phyloP scores from a whole-genome alignment of 208 protist species.

The Trypanosoma rangeli region DNA sequence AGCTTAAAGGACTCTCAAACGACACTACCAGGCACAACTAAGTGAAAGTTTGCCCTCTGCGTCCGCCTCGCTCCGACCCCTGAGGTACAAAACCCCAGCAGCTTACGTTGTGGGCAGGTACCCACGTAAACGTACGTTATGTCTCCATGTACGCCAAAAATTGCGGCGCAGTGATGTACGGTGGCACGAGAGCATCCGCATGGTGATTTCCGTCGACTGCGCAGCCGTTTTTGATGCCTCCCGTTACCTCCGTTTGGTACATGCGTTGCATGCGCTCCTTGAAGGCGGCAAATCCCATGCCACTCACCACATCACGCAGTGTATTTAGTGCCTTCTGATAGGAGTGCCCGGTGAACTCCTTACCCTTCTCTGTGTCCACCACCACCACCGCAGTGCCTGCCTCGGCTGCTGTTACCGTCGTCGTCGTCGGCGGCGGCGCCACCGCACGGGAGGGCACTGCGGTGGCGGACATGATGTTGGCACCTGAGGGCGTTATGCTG shows the following conservation, averaged over 20 bases:
- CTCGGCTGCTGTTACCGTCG: not conserved
- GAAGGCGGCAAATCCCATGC: conserved; percentile 44
- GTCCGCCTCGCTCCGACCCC: too few species aligned
- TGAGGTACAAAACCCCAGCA: too few species aligned
- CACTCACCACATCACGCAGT: conserved; percentile 35
- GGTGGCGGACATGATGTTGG: not conserved
- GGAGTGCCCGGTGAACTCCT: conserved; percentile 66
- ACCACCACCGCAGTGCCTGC: too few species aligned
- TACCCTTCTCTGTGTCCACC: conserved; percentile 48
- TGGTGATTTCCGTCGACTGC: not conserved
- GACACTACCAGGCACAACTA: too few species aligned
- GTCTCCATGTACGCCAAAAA: conserved; percentile 23
- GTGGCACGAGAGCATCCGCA: not conserved
- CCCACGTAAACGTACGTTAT: not conserved
- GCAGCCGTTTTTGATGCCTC: conserved; percentile 14
- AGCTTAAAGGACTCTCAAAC: too few species aligned
- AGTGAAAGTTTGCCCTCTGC: too few species aligned
- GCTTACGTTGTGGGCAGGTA: too few species aligned
- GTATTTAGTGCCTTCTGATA: conserved; percentile 59
- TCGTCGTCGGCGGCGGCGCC: conserved; percentile 6
- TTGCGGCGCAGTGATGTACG: conserved; percentile 22
- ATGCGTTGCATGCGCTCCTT: conserved; percentile 31
- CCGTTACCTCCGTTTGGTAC: conserved; percentile 29
- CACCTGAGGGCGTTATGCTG: conserved; percentile 11
- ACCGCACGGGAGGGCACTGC: not conserved